phyloP scores from a whole-genome alignment of 2,329 filamentous ascomycete genomes.

The Helicocarpus griseus region DNA sequence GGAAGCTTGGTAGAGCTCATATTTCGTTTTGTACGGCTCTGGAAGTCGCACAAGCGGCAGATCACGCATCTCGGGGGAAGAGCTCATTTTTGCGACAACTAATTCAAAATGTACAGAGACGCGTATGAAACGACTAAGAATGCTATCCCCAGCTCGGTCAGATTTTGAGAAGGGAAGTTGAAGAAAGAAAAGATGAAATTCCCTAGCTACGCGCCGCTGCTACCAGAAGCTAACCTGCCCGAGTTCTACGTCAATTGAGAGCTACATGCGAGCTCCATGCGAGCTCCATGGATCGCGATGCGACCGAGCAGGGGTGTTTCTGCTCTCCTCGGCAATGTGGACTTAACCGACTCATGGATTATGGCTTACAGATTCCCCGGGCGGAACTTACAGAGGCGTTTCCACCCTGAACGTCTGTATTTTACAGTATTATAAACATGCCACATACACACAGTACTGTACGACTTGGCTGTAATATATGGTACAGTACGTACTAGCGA shows the following conservation, averaged over 20 bases:
- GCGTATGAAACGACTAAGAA: not conserved
- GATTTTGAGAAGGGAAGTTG: too few species aligned
- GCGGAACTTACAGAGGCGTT: not conserved
- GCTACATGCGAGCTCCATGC: not conserved
- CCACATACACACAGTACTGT: too few species aligned
- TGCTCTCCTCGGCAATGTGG: not conserved
- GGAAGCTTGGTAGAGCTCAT: constrained; percentile 13
- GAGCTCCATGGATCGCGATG: not conserved
- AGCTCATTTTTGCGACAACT: constrained; percentile 4
- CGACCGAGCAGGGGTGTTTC: not conserved
- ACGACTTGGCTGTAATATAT: not conserved
- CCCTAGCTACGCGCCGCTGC: not conserved
- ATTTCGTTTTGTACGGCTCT: constrained; percentile 15
- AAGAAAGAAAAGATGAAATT: too few species aligned
- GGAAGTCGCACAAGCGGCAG: constrained; percentile 14
- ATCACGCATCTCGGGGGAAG: constrained; percentile 6
- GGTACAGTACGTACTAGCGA: not conserved
- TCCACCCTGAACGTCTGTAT: not conserved
- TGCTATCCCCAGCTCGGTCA: not conserved
- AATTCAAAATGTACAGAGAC: not conserved
- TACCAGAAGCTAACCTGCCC: not conserved
- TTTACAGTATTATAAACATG: not conserved
- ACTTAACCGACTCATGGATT: not conserved
- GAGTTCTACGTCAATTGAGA: not conserved
- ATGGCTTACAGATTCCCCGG: not conserved